A percentile compares a stretch with the other conserved stretches of the same genome.
Evolutionary conservation across 768 basidiomycete genomes (phyloP).

Genomic region (Lyophyllum shimeji): DNA sequence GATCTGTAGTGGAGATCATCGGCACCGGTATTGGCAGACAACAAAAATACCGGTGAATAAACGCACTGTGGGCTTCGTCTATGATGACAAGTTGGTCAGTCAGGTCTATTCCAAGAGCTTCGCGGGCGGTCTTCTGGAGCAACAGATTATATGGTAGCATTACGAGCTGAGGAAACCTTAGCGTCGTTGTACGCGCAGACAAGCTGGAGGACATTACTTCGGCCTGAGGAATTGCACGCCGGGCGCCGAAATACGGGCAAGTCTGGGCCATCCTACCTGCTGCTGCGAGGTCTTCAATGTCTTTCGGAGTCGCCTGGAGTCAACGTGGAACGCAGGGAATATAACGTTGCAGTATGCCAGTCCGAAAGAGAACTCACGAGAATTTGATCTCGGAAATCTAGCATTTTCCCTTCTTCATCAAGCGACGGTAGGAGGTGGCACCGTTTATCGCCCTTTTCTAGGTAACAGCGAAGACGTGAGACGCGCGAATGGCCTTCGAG

Average conservation of each 20-base stretch:
- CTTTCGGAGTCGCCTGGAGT: slow-evolving; percentile 78
- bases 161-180: slow-evolving; percentile 57
- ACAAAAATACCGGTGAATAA: background rate
- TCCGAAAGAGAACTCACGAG: slow-evolving; percentile 47
- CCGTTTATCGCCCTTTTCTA: slow-evolving; percentile 64
- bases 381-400: slow-evolving; percentile 86
- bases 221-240: slow-evolving; percentile 86
- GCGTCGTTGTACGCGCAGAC: background rate
- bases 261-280: slow-evolving; percentile 66
- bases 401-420: slow-evolving; percentile 68
- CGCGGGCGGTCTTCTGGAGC: slow-evolving; percentile 77
- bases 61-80: slow-evolving; percentile 95
- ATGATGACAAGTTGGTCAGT: slow-evolving; percentile 85
- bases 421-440: slow-evolving; percentile 76
- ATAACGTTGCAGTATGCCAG: background rate
- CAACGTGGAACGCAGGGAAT: background rate
- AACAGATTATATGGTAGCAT: slow-evolving; percentile 93
- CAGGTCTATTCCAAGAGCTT: slow-evolving; percentile 84
- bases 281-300: slow-evolving; percentile 88
- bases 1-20: slow-evolving; percentile 46
- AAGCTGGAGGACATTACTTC: slow-evolving; percentile 49
- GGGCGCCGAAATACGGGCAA: slow-evolving; percentile 93
- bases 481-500: background rate
- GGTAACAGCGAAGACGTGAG: too few relatives aligned
- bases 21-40: background rate